Evolutionary conservation across 2,329 filamentous ascomycete species (phyloP), one percentile per base, ranked within the genome.

Genomic region (Knoxdaviesia capensis): DNA sequence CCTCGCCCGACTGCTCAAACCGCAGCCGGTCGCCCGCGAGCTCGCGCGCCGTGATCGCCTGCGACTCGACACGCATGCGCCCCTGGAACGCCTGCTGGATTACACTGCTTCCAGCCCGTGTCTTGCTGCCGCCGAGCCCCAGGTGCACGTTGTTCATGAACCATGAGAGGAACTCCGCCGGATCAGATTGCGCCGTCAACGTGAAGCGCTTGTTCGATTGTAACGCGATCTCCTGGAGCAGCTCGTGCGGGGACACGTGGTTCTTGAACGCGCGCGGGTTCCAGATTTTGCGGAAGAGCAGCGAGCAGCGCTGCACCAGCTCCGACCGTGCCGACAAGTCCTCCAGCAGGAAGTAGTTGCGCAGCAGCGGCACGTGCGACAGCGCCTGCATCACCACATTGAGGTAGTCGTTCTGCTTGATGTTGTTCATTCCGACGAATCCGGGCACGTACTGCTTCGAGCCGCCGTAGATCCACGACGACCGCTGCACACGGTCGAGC

Each of bases 351-450:
- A 96, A 77, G 61, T 77, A 96, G 57, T 96, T 94, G 33, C 90
- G 77, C 50, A 98, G 65, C 4, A 90, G 88, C 20, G 77, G 66
- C 30, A 96, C 85, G 59, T 98, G 90, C 3, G 88, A 79, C 34
- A 98, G 69, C 6, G 87, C 80, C 59, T 98, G 90, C 40, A 93
- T 80, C 3, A 94, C 74, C 30, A 94, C 88, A 56, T 98, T 98
- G 54, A 96, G 71, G 62, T 98, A 98, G 64, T 98, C 90, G 62
- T 98, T 98, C 45, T 90, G 85, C 60, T 98, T 98, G 68, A 98
- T 94, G 62, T 98, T 98, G 69, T 98, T 98, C 83, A 98, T 92
- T 49, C 90, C 90, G 46, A 98, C 85, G 56, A 87, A 98, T 5
- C 90, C 88, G 20, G 90, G 90, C 49, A 79, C 79, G 61, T 98